Evolutionary conservation across 352 stramenopile species (phyloP).

Genomic region (Nothophytophthora sp.): DNA sequence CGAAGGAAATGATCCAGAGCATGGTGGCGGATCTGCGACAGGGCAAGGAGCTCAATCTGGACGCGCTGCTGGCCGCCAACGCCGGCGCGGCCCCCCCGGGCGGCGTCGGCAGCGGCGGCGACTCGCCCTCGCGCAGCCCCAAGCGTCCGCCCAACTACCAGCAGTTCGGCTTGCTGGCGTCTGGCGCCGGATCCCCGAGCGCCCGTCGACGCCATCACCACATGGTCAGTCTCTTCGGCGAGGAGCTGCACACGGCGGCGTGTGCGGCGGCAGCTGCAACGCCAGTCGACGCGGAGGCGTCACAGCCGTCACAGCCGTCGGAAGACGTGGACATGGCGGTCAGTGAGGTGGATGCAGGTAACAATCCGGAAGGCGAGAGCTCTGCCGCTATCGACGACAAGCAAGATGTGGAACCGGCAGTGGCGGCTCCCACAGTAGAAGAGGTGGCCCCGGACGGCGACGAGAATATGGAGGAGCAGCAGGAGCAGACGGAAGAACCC

Average conservation of each 20-base stretch:
- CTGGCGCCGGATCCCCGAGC: slow-evolving; percentile 37
- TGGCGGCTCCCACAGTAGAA: slow-evolving; percentile 3
- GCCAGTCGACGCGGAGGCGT: slow-evolving; percentile 11
- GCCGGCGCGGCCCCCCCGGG: slow-evolving; percentile 9
- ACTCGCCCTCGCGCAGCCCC: slow-evolving; percentile 72
- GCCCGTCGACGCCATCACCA: slow-evolving; percentile 59
- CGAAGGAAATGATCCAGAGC: slow-evolving; percentile 84
- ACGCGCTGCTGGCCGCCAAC: slow-evolving; percentile 34
- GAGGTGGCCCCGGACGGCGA: slow-evolving; percentile 6
- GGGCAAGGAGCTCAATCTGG: slow-evolving; percentile 65
- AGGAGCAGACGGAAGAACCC: slow-evolving; percentile 7
- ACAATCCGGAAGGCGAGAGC: slow-evolving; percentile 9
- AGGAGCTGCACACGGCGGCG: slow-evolving; percentile 56
- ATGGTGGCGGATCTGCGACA: slow-evolving; percentile 80
- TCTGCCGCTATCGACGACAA: slow-evolving; percentile 9
- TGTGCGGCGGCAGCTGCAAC: slow-evolving; percentile 8
- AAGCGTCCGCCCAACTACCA: slow-evolving; percentile 85
- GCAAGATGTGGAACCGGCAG: slow-evolving; percentile 7
- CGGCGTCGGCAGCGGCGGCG: slow-evolving; percentile 15
- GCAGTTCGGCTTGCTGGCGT: slow-evolving; percentile 43
- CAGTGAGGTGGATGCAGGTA: slow-evolving; percentile 19
- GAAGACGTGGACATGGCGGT: slow-evolving; percentile 53
- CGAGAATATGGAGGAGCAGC: slow-evolving; percentile 30
- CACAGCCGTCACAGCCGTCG: slow-evolving; percentile 4
- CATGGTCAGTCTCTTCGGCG: slow-evolving; percentile 76